A percentile compares a stretch with the other conserved stretches of the same genome.
Conservation (phyloP, 2,329 filamentous ascomycete genomes). For the Chrysoporthe cubensis region DNA sequence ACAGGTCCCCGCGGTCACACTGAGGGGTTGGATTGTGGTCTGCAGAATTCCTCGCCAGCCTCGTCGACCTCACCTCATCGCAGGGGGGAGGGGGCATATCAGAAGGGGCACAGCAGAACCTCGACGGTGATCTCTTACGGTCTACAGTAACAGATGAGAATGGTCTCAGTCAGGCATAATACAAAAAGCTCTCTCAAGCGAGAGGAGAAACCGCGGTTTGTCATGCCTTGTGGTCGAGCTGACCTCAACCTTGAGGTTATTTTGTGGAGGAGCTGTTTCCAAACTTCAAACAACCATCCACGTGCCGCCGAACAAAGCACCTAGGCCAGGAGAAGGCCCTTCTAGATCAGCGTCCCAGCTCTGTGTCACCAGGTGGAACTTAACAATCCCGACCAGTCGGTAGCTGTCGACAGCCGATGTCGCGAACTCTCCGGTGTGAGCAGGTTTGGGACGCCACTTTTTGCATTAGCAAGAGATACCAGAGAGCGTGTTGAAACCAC, state of each 20-base stretch:
- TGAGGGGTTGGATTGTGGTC: neutral
- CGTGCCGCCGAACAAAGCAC: too few relatives aligned
- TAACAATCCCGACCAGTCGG: neutral
- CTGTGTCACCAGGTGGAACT: neutral
- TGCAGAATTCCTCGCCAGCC: neutral
- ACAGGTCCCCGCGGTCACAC: neutral
- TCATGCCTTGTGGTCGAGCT: neutral
- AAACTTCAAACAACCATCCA: neutral
- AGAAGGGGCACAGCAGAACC: too few relatives aligned
- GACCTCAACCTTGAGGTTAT: neutral
- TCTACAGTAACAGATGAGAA: neutral
- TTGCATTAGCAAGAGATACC: neutral
- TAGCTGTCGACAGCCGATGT: neutral
- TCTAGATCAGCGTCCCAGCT: neutral
- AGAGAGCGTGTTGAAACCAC: neutral
- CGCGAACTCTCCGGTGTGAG: slow-evolving; percentile 2
- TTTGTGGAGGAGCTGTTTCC: slow-evolving; percentile 1
- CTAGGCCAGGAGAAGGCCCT: neutral
- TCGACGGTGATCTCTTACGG: neutral
- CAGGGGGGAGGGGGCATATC: neutral
- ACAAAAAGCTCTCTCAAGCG: neutral
- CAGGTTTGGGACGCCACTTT: neutral
- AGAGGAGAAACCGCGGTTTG: neutral
- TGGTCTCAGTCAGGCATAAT: neutral
- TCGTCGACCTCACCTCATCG: slow-evolving; percentile 1